phyloP scores from a whole-genome alignment of 2,329 filamentous ascomycete genomes.

The Geosmithia flava region DNA sequence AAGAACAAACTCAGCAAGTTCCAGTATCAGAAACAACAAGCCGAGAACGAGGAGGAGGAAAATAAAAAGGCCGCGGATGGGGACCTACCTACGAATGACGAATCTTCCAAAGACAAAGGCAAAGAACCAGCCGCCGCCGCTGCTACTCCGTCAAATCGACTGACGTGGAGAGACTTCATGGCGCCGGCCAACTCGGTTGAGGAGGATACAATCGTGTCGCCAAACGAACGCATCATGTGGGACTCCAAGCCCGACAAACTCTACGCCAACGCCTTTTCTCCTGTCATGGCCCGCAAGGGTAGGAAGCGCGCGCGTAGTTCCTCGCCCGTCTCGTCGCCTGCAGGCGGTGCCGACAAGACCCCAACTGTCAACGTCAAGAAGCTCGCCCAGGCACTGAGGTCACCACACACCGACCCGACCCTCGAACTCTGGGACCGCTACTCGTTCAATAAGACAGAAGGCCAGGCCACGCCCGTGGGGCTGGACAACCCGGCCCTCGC shows the following conservation, averaged over 20 bases:
- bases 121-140: slow-evolving; percentile 6
- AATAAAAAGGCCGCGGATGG: slow-evolving; percentile 3
- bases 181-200: slow-evolving; percentile 29
- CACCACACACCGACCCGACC: slow-evolving; percentile 59
- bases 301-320: slow-evolving; percentile 64
- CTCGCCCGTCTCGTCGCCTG: slow-evolving; percentile 59
- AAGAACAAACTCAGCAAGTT: slow-evolving; percentile 51
- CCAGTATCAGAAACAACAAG: slow-evolving; percentile 18
- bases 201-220: slow-evolving; percentile 36
- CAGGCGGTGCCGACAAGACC: slow-evolving; percentile 22
- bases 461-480: slow-evolving; percentile 28
- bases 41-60: slow-evolving; percentile 4
- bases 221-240: slow-evolving; percentile 51
- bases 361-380: slow-evolving; percentile 44
- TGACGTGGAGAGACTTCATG: slow-evolving; percentile 48
- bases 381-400: slow-evolving; percentile 46
- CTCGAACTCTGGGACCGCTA: slow-evolving; percentile 70
- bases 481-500: slow-evolving; percentile 45
- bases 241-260: slow-evolving; percentile 33
- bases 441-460: slow-evolving; percentile 32
- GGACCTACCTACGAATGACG: slow-evolving; percentile 7
- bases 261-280: slow-evolving; percentile 16
- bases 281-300: slow-evolving; percentile 34
- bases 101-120: slow-evolving; percentile 6
- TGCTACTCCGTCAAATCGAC: slow-evolving; percentile 26